These are phyloP conservation scores for Fusarium secorum DNA, from an alignment of 2,329 filamentous ascomycete species.

Conservation along the genomic window DNA sequence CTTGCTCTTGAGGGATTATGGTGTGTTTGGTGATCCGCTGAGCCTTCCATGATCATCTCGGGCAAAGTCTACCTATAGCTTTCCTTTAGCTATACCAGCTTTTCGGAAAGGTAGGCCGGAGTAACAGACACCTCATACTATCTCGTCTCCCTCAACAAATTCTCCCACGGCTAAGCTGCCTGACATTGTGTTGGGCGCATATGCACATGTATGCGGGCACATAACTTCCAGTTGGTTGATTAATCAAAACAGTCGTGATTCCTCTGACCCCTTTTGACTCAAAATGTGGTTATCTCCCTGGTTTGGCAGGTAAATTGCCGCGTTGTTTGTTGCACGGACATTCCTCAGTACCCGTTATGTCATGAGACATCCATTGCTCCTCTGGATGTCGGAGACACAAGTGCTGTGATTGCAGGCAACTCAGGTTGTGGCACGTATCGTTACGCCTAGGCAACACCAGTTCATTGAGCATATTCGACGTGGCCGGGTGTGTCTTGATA, in stretches of 20 bases:
- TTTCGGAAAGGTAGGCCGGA: slow-evolving; percentile 28
- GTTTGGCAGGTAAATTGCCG: slow-evolving; percentile 14
- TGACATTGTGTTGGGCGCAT: background rate
- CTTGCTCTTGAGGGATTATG: background rate
- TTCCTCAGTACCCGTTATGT: slow-evolving; percentile 17
- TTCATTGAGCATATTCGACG: background rate
- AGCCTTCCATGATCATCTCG: background rate
- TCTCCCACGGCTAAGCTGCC: background rate
- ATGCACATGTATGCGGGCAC: background rate
- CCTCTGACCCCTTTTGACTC: background rate
- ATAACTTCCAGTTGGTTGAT: background rate
- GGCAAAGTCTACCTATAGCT: background rate
- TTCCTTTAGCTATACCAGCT: slow-evolving; percentile 28
- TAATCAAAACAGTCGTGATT: background rate
- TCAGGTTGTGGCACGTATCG: background rate
- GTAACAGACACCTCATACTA: slow-evolving; percentile 2
- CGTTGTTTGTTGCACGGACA: slow-evolving; percentile 20
- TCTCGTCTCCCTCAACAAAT: background rate
- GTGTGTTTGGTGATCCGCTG: background rate
- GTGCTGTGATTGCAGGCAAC: background rate
- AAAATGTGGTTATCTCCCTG: slow-evolving; percentile 1
- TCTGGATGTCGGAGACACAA: background rate
- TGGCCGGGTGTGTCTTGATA: background rate
- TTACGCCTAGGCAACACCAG: background rate
- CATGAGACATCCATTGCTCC: background rate